phyloP scores from a whole-genome alignment of 169 alveolate species.

The Plasmodium gonderi region DNA sequence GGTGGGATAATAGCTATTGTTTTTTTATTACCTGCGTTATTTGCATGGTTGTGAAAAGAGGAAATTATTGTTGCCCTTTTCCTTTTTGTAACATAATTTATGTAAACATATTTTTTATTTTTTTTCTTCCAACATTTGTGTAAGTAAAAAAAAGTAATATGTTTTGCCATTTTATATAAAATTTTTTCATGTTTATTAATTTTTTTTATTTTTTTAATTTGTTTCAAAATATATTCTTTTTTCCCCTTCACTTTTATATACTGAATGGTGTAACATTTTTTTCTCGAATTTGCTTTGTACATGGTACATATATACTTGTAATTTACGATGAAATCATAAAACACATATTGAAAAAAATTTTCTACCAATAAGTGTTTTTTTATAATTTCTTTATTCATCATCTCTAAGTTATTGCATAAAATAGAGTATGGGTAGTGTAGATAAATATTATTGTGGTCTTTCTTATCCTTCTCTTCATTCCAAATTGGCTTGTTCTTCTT shows the following conservation, averaged over 20 bases:
- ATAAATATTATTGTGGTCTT: slow-evolving; percentile 32
- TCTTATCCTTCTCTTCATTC: not conserved
- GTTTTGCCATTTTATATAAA: slow-evolving; percentile 36
- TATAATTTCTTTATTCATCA: slow-evolving; percentile 42
- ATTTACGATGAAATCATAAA: slow-evolving; percentile 59
- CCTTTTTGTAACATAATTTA: slow-evolving; percentile 17
- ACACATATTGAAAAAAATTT: slow-evolving; percentile 43
- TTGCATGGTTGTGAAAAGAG: not conserved
- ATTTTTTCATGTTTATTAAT: slow-evolving; percentile 49
- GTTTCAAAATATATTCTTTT: slow-evolving; percentile 2
- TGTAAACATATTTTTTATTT: slow-evolving; percentile 11
- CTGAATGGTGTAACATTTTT: slow-evolving; percentile 19
- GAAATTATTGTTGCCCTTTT: not conserved
- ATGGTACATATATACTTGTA: slow-evolving; percentile 40
- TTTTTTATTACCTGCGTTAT: not conserved
- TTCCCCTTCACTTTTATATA: slow-evolving; percentile 20
- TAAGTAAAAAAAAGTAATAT: slow-evolving; percentile 3
- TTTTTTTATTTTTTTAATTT: slow-evolving; percentile 15
- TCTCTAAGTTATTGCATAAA: slow-evolving; percentile 42
- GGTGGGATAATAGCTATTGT: slow-evolving; percentile 67
- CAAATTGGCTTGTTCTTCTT: not conserved
- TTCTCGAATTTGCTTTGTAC: not conserved
- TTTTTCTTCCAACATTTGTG: slow-evolving; percentile 24
- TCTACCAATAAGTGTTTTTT: slow-evolving; percentile 65
- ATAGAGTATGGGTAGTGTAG: slow-evolving; percentile 60